phyloP scores from a whole-genome alignment of 2,329 filamentous ascomycete genomes.

The Aspergillus japonicus region DNA sequence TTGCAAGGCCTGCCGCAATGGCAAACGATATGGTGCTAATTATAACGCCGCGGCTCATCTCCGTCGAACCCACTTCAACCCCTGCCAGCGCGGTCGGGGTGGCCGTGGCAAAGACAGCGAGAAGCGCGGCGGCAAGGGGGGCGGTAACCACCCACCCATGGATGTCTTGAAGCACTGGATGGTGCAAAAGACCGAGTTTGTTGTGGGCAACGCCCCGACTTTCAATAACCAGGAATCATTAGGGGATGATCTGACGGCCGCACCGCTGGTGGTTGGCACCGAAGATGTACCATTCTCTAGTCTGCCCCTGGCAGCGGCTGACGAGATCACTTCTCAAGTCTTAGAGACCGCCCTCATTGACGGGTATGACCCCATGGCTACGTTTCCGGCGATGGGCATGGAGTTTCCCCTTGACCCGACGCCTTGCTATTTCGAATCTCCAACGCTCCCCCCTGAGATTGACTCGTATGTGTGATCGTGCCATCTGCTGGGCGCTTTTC shows the following conservation, averaged over 20 bases:
- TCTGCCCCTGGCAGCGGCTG: constrained; percentile 16
- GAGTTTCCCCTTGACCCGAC: constrained; percentile 32
- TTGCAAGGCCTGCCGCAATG: constrained; percentile 77
- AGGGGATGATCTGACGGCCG: constrained; percentile 21
- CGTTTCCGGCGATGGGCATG: constrained; percentile 29
- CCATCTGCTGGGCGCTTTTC: not conserved
- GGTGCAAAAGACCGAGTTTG: constrained; percentile 54
- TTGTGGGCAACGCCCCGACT: constrained; percentile 35
- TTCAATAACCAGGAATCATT: constrained; percentile 26
- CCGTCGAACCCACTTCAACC: constrained; percentile 82
- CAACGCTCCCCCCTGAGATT: constrained; percentile 34
- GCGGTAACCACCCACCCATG: constrained; percentile 62
- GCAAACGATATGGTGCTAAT: constrained; percentile 83
- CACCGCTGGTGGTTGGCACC: constrained; percentile 7
- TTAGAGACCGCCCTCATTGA: constrained; percentile 30
- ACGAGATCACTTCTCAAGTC: constrained; percentile 22
- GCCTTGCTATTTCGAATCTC: constrained; percentile 33
- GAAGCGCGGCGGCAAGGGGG: constrained; percentile 61
- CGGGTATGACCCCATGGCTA: constrained; percentile 31
- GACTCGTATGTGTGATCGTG: constrained; percentile 39
- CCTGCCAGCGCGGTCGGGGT: constrained; percentile 54
- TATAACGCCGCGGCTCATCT: constrained; percentile 95
- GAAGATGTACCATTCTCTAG: constrained; percentile 18
- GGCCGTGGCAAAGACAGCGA: constrained; percentile 59
- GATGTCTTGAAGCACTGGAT: constrained; percentile 62